Base-by-base conservation (phyloP, 345 rosid species). In the Acer negundo region DNA sequence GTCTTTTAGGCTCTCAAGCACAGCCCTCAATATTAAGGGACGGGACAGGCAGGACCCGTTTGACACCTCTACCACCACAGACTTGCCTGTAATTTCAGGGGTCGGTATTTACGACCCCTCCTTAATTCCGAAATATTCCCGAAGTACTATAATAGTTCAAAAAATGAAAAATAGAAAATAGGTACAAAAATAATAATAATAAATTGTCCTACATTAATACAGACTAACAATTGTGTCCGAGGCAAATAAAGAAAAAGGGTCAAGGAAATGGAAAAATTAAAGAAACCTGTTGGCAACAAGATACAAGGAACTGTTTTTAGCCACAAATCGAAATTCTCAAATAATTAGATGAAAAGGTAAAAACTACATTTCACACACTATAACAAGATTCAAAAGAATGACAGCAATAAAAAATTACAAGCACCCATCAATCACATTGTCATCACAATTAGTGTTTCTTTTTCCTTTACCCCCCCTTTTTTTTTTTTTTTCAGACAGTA, bases 371-470 rank as follows among this genome's bases (percentile, higher is more conserved):
- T 78, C 79, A 69, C 85, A 86, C 84, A 13, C 81, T 70, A 84
- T 76, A 80, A 82, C 80, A 75, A 53, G 63, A 51, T 75, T 76
- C 31, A 55, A 79, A 83, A 81, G 88, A 85, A 88, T 81, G 82
- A 64, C 62, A 69, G 26, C 31, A 66, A 69, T 35, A 58, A 77
- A 69, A 58, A 73, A 74, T 66, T 72, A 78, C 84, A 80, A 62
- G 76, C 78, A 65, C 51, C 70, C 70, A 46, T 71, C 74, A 44
- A 42, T 42, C 46, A 35, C 59, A 55, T 56, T 12, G 70, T 81
- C 76, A 73, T 46, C 44, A 62, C 61, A 77, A 83, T 78, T 68
- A 76, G 82, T 56, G 74, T 77, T 26, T 56, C 13, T 23, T 7
- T 58, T 10, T 10, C 49, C 35, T 69, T 22, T 35, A 28, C 26